Evolutionary conservation across 169 alveolate genomes (phyloP).

Genomic region (Cryptosporidium xiaoi): DNA sequence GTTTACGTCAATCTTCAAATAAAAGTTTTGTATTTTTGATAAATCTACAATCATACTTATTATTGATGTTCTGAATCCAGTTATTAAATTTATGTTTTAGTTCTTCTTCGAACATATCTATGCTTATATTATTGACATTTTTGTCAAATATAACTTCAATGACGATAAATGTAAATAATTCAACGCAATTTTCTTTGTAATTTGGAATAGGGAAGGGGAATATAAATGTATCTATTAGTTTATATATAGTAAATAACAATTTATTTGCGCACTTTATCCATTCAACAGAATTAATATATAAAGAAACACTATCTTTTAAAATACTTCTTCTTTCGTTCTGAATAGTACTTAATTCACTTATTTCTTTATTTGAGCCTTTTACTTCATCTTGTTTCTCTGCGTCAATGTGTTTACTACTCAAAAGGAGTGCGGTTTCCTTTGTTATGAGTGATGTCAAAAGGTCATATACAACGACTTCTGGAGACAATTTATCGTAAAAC

Average conservation of each 20-base stretch:
- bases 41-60: conserved; percentile 16
- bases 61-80: conserved; percentile 5
- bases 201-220: conserved; percentile 54
- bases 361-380: conserved; percentile 3
- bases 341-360: conserved; percentile 1
- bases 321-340: conserved; percentile 41
- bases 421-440: conserved; percentile 10
- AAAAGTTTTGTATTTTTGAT: conserved; percentile 42
- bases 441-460: conserved; percentile 52
- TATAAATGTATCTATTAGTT: conserved; percentile 36
- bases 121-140: background rate
- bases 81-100: conserved; percentile 1
- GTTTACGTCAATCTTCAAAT: conserved; percentile 30
- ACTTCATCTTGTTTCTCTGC: background rate
- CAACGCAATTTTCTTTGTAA: conserved; percentile 12
- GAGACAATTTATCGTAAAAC: conserved; percentile 39
- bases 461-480: conserved; percentile 50
- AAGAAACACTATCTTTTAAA: conserved; percentile 23
- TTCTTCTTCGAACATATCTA: conserved; percentile 27
- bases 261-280: conserved; percentile 22
- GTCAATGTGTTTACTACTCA: background rate
- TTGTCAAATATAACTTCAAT: conserved; percentile 29
- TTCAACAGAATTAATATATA: conserved; percentile 16
- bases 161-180: conserved; percentile 35
- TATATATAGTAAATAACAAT: conserved; percentile 8